A percentile compares a stretch with the other conserved stretches of the same genome.
Conservation (phyloP, 192 early-diverging fungal species). For the Coemansia sp. region DNA sequence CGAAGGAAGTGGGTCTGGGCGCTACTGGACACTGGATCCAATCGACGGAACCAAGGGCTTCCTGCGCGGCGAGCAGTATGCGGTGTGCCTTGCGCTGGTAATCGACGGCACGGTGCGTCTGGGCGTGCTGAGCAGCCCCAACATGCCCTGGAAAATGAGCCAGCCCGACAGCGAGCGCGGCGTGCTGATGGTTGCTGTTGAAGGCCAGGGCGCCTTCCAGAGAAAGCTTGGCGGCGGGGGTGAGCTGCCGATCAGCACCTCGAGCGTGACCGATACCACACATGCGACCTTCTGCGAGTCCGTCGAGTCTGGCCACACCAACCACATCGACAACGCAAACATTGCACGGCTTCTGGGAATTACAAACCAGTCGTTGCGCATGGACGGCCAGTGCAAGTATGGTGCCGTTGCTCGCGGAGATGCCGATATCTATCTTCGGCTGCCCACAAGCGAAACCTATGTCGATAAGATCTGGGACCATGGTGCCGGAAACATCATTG, state of each 20-base stretch:
- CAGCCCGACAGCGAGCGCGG: constrained; percentile 70
- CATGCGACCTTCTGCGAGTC: constrained; percentile 92
- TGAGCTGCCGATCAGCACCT: constrained; percentile 65
- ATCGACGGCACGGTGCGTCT: constrained; percentile 85
- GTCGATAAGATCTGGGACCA: constrained; percentile 99
- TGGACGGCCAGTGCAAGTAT: constrained; percentile 99
- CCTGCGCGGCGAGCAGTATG: constrained; percentile 95
- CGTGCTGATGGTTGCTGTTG: constrained; percentile 81
- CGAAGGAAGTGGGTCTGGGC: constrained; percentile 72
- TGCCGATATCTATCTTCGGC: constrained; percentile 88
- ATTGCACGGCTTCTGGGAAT: constrained; percentile 86
- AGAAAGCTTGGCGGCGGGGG: constrained; percentile 34
- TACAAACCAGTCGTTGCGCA: constrained; percentile 73
- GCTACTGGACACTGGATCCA: constrained; percentile 84
- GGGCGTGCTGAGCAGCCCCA: constrained; percentile 87
- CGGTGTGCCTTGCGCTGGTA: constrained; percentile 92
- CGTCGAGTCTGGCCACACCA: constrained; percentile 88
- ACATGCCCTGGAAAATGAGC: constrained; percentile 66
- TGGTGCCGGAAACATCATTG: constrained; percentile 85
- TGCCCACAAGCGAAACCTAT: constrained; percentile 79
- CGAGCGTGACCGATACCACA: constrained; percentile 51
- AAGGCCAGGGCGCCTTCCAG: constrained; percentile 89
- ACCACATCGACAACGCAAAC: constrained; percentile 74
- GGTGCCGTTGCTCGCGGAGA: constrained; percentile 87
- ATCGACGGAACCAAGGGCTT: constrained; percentile 99